Conservation (phyloP, 2,329 filamentous ascomycete species). For the Sporothrix dimorphospora region DNA sequence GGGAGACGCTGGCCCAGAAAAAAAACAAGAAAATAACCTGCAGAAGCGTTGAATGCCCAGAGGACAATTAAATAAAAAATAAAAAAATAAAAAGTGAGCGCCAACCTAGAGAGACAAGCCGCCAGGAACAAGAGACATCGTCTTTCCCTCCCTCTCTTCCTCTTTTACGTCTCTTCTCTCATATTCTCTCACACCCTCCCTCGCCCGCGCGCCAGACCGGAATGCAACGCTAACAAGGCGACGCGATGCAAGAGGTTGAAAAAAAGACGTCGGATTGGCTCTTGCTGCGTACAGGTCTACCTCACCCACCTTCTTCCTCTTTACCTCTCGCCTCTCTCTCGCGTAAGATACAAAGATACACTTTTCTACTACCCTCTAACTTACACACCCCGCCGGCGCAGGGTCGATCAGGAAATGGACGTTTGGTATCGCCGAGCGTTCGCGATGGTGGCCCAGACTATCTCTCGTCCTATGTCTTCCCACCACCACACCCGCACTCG, state of each 20-base stretch:
- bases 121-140: constrained; percentile 23
- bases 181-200: not conserved
- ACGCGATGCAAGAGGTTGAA: constrained; percentile 17
- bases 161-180: not conserved
- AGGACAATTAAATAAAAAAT: not conserved
- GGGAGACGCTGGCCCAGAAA: not conserved
- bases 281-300: not conserved
- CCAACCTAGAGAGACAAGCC: constrained; percentile 8
- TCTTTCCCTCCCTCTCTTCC: constrained; percentile 4
- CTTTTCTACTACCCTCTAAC: not conserved
- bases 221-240: constrained; percentile 17
- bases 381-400: constrained; percentile 10
- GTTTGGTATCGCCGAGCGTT: constrained; percentile 10
- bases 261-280: constrained; percentile 13
- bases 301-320: not conserved
- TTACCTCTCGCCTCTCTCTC: not conserved
- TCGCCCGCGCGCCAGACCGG: not conserved
- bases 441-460: not conserved
- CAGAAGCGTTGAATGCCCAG: not conserved
- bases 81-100: not conserved
- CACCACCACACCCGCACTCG: not conserved
- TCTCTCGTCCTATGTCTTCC: not conserved
- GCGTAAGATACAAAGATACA: not conserved
- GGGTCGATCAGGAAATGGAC: not conserved
- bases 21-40: constrained; percentile 10